Evolutionary conservation across 1,284 basidiomycete species (phyloP).

Genomic region (Clitocybe nebularis): DNA sequence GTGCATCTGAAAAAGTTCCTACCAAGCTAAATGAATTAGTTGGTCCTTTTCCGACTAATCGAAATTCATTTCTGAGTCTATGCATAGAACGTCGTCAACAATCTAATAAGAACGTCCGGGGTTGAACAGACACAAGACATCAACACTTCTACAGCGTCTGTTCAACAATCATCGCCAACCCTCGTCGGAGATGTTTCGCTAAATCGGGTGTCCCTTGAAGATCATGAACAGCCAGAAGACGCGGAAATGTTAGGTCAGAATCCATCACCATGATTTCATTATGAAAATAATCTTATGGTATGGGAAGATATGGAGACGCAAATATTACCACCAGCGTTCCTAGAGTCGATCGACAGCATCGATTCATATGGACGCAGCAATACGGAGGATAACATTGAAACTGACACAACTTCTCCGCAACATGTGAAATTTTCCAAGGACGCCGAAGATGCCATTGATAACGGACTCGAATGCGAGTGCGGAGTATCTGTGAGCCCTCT

Average conservation of each 20-base stretch:
- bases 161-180: slow-evolving; percentile 9
- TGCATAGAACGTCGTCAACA: slow-evolving; percentile 23
- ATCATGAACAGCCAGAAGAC: slow-evolving; percentile 5
- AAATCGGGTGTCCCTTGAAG: not conserved
- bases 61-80: not conserved
- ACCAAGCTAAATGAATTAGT: slow-evolving; percentile 57
- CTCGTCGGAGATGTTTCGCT: not conserved
- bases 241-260: slow-evolving; percentile 12
- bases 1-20: slow-evolving; percentile 49
- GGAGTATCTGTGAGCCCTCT: slow-evolving; percentile 44
- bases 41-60: slow-evolving; percentile 10
- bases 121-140: slow-evolving; percentile 43
- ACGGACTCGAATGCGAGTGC: slow-evolving; percentile 58
- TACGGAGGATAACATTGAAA: not conserved
- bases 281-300: not conserved
- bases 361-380: slow-evolving; percentile 11
- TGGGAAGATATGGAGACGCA: slow-evolving; percentile 21
- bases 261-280: not conserved
- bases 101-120: slow-evolving; percentile 19
- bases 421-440: not conserved
- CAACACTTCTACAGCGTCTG: slow-evolving; percentile 9
- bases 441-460: slow-evolving; percentile 12
- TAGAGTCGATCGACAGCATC: slow-evolving; percentile 11
- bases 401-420: slow-evolving; percentile 1
- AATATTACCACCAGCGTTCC: not conserved